Conservation (phyloP, 768 basidiomycete species). For the Lactifluus volemus region DNA sequence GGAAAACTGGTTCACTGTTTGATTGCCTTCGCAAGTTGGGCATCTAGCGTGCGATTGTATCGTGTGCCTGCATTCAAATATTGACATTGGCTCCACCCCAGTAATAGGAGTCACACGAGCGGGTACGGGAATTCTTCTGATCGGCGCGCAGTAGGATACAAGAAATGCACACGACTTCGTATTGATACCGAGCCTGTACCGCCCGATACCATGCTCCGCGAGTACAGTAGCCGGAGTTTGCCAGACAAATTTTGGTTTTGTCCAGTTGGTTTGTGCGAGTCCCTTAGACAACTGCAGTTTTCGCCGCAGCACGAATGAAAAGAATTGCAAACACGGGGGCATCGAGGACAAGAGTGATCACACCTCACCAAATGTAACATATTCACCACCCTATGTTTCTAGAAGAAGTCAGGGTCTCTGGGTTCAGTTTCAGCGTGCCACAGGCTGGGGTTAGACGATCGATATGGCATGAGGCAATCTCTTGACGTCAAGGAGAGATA, state of each 20-base stretch:
- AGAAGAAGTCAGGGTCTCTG: not conserved
- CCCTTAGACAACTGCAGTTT: not conserved
- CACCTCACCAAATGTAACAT: not conserved
- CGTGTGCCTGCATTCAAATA: not conserved
- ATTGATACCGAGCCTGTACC: not conserved
- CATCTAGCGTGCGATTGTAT: not conserved
- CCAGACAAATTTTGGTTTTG: not conserved
- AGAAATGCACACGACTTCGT: not conserved
- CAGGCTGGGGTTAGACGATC: not conserved
- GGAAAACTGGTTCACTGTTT: not conserved
- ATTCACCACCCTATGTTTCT: not conserved
- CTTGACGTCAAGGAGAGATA: not conserved
- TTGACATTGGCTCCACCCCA: not conserved
- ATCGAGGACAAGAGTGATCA: not conserved
- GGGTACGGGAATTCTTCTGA: not conserved
- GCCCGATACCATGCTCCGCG: not conserved
- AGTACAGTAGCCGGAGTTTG: not conserved
- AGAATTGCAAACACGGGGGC: not conserved
- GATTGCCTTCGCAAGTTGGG: not conserved
- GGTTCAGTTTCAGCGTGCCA: not conserved
- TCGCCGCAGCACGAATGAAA: not conserved
- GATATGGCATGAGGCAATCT: not conserved
- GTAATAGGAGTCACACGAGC: conserved; percentile 10
- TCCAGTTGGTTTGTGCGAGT: not conserved
- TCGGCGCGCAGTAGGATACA: not conserved